Percentiles rank a stretch among this genome's conserved stretches.
phyloP scores from a whole-genome alignment of 805 yeast species.

The Metschnikowia cerradonensis region DNA sequence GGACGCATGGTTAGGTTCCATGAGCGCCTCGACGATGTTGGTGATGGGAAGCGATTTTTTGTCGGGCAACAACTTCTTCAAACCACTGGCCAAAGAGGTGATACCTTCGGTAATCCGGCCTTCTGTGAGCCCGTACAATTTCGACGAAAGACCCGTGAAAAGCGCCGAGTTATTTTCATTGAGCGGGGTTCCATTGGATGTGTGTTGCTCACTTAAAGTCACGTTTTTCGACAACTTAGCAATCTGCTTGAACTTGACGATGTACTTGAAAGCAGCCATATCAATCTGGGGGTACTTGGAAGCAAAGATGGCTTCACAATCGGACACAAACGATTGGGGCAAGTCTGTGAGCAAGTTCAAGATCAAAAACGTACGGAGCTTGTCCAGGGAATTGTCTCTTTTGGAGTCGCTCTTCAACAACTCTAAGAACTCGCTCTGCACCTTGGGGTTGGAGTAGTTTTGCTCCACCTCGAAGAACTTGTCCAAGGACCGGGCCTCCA shows the following conservation, averaged over 20 bases:
- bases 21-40: conserved; percentile 82
- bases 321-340: conserved; percentile 31
- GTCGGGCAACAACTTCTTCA: conserved; percentile 82
- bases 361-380: conserved; percentile 85
- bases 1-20: conserved; percentile 72
- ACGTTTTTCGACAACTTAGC: conserved; percentile 43
- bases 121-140: conserved; percentile 76
- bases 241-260: conserved; percentile 77
- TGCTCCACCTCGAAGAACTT: conserved; percentile 94
- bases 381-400: conserved; percentile 67
- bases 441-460: conserved; percentile 59
- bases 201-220: conserved; percentile 21
- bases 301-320: conserved; percentile 59
- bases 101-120: conserved; percentile 85
- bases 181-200: conserved; percentile 24
- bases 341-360: conserved; percentile 52
- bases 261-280: conserved; percentile 62
- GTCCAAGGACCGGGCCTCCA: conserved; percentile 84
- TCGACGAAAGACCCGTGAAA: conserved; percentile 70
- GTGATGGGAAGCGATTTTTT: conserved; percentile 87
- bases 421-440: conserved; percentile 55
- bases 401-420: conserved; percentile 49
- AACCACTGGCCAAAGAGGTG: conserved; percentile 81
- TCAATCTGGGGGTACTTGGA: conserved; percentile 50
- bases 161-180: conserved; percentile 49